These are phyloP conservation scores for Diaporthe sp. DNA, from an alignment of 2,329 filamentous ascomycete genomes.

Conservation along the genomic window DNA sequence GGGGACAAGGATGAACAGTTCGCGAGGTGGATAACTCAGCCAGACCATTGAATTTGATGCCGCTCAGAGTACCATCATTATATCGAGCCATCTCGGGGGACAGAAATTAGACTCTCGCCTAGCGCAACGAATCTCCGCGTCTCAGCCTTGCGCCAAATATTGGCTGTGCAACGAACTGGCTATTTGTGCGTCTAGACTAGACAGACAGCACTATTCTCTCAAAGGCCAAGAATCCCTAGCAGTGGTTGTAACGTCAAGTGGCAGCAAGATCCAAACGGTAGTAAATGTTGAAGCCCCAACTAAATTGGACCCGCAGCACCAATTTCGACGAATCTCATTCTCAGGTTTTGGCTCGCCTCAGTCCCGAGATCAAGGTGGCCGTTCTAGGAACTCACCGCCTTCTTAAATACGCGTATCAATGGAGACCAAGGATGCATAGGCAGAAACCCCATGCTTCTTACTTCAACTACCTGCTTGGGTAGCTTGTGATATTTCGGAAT, in stretches of 20 bases:
- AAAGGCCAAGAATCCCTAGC: no score
- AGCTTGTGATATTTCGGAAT: background rate
- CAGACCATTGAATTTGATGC: background rate
- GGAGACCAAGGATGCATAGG: background rate
- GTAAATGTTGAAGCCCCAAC: background rate
- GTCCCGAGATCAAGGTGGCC: background rate
- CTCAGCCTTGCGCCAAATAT: background rate
- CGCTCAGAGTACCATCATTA: background rate
- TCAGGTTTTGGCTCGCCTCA: background rate
- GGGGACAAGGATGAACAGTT: background rate
- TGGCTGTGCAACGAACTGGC: background rate
- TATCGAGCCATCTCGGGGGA: background rate
- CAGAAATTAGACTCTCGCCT: background rate
- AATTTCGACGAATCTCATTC: background rate
- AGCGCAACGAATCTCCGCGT: background rate
- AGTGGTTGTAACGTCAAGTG: background rate
- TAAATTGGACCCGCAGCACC: background rate
- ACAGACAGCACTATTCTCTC: background rate
- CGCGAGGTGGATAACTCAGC: background rate
- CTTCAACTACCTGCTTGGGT: no score
- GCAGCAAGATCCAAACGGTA: no score
- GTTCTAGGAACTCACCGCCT: slow-evolving; percentile 3
- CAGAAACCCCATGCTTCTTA: background rate
- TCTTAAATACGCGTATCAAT: background rate
- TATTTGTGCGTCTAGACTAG: background rate